These are phyloP conservation scores for Elaeagnus macrophylla DNA, from an alignment of 306 rosid genomes.

Conservation along the genomic window DNA sequence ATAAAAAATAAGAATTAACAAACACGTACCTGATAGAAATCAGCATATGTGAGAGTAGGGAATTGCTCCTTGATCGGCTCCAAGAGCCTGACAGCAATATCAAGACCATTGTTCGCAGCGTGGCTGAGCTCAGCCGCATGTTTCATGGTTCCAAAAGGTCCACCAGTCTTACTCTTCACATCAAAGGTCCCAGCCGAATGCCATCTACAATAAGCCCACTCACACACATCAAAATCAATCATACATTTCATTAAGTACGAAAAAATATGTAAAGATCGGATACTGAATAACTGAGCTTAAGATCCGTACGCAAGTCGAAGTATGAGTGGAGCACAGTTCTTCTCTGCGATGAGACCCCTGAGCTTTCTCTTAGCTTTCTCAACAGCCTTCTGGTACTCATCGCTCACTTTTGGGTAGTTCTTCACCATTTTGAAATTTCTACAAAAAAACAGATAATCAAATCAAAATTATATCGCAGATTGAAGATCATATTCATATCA, in stretches of 20 bases:
- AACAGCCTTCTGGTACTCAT: conserved; percentile 64
- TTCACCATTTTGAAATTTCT: conserved; percentile 46
- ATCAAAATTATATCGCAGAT: background rate
- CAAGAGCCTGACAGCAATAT: conserved; percentile 78
- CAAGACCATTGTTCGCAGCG: conserved; percentile 81
- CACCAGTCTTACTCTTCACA: conserved; percentile 58
- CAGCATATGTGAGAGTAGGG: conserved; percentile 64
- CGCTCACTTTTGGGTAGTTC: conserved; percentile 67
- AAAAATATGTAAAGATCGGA: background rate
- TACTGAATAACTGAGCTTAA: background rate
- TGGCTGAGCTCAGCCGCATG: conserved; percentile 52
- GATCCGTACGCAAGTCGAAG: conserved; percentile 74
- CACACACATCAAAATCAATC: background rate
- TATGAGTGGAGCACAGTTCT: conserved; percentile 79
- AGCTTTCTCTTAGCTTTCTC: conserved; percentile 90
- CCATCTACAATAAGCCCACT: conserved; percentile 48
- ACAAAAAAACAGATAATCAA: background rate
- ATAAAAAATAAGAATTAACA: background rate
- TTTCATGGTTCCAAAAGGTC: conserved; percentile 90
- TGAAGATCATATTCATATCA: conserved; percentile 7
- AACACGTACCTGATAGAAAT: conserved; percentile 64
- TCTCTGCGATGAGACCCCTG: conserved; percentile 84
- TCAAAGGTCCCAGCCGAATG: conserved; percentile 95
- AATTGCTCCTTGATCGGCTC: conserved; percentile 84
- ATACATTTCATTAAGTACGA: background rate